Base-by-base conservation (phyloP, 768 basidiomycete species). In the Suillus placidus region DNA sequence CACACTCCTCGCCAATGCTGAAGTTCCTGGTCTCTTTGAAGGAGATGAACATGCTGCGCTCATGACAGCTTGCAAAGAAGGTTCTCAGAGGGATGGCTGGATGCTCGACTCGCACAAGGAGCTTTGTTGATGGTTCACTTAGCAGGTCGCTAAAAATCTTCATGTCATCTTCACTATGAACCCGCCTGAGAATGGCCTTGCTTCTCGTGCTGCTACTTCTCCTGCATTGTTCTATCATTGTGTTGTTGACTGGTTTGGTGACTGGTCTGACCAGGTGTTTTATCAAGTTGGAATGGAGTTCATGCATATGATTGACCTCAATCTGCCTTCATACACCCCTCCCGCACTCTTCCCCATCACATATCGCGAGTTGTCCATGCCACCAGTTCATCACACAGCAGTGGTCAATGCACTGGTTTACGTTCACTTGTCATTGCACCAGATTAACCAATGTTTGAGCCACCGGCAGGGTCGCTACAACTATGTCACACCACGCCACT, bases 141-240 rank as follows among this genome's bases (percentile, higher is more conserved):
- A 94, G 68, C 97, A 99, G 79, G 97, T 99, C 49, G 95, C 97
- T 9, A 93, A 94, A 77, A 99, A 99, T 77, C 82, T 99, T 2
- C 97, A 99, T 71, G 97, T 99, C 40, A 97, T 99, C 10, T 99
- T 99, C 81, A 99, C 97, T 20, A 99, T 99, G 97, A 99, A 98
- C 71, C 97, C 95, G 51, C 97, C 96, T 0, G 90, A 95, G 71
- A 95, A 97, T 64, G 97, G 97, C 34, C 85, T 99, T 20, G 97
- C 95, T 8, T 96, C 95, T 23, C 87, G 95, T 57, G 97, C 95
- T 13, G 97, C 97, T 3, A 98, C 97, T 0, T 99, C 97, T 1
- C 97, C 97, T 9, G 97, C 97, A 20, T 81, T 99, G 71, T 97
- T 97, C 88, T 99, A 99, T 81, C 91, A 97, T 81, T 99, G 97